Evolutionary conservation across 2,329 filamentous ascomycete species (phyloP).

Genomic region (Cladosporium oxysporum): DNA sequence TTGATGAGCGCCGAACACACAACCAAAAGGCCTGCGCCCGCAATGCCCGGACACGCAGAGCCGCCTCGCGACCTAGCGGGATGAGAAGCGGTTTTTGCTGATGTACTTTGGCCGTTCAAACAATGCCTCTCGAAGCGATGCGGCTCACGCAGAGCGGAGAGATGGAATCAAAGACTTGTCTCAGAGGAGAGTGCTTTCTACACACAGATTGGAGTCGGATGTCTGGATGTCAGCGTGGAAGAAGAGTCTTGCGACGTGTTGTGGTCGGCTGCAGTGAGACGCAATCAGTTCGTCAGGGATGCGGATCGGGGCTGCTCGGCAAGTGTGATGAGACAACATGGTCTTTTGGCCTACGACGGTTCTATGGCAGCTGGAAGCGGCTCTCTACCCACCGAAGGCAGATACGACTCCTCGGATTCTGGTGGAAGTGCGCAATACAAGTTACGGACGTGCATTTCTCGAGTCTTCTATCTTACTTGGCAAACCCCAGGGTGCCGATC

Average conservation of each 20-base stretch:
- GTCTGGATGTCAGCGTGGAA: not conserved
- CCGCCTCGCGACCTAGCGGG: slow-evolving; percentile 17
- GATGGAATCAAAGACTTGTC: slow-evolving; percentile 96
- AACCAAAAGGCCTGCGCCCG: slow-evolving; percentile 32
- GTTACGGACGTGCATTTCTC: not conserved
- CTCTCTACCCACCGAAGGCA: not conserved
- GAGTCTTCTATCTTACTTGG: not conserved
- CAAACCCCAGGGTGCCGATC: not conserved
- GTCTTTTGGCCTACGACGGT: slow-evolving; percentile 22
- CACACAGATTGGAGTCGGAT: slow-evolving; percentile 62
- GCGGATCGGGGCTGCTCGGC: slow-evolving; percentile 7
- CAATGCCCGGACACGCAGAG: not conserved
- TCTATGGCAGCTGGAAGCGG: slow-evolving; percentile 27
- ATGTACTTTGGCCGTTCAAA: slow-evolving; percentile 85
- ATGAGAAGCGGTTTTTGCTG: slow-evolving; percentile 77
- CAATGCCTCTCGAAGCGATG: slow-evolving; percentile 59
- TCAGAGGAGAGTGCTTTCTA: slow-evolving; percentile 73
- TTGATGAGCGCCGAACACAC: slow-evolving; percentile 59
- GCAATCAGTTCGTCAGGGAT: not conserved
- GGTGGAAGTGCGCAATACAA: slow-evolving; percentile 6
- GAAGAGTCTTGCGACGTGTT: slow-evolving; percentile 11
- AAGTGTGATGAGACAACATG: slow-evolving; percentile 11
- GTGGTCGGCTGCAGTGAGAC: not conserved
- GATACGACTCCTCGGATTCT: not conserved
- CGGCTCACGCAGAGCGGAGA: slow-evolving; percentile 40